These are phyloP conservation scores for Colletotrichum lini DNA, from an alignment of 2,329 filamentous ascomycete species.

Conservation along the genomic window DNA sequence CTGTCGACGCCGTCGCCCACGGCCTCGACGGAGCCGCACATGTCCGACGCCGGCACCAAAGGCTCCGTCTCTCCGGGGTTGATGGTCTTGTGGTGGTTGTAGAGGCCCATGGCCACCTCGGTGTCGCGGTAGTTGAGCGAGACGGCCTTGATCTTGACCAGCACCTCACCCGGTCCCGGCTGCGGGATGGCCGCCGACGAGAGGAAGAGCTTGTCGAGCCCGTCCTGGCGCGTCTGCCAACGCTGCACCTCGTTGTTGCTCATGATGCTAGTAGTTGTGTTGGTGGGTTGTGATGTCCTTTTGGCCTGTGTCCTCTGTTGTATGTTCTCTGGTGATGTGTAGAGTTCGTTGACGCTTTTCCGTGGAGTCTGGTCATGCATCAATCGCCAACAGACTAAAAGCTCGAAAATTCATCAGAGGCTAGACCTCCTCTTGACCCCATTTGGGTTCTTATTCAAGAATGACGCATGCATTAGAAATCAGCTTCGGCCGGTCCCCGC, in stretches of 20 bases:
- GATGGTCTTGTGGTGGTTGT: conserved; percentile 74
- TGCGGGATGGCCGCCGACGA: conserved; percentile 60
- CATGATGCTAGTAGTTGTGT: conserved; percentile 16
- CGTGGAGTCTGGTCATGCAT: neutral
- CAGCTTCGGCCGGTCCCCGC: conserved; percentile 30
- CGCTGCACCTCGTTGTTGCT: conserved; percentile 50
- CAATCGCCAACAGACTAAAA: no score
- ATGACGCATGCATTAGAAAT: conserved; percentile 41
- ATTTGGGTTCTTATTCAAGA: neutral
- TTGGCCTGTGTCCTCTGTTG: neutral
- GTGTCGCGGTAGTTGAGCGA: conserved; percentile 67
- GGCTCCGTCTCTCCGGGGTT: conserved; percentile 52
- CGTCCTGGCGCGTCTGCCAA: conserved; percentile 70
- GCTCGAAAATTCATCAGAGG: neutral
- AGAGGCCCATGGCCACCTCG: conserved; percentile 75
- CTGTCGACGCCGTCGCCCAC: conserved; percentile 55
- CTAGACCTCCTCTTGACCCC: neutral
- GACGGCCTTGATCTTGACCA: conserved; percentile 63
- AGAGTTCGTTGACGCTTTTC: neutral
- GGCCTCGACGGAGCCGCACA: conserved; percentile 74
- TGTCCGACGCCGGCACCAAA: conserved; percentile 78
- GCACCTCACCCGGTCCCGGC: conserved; percentile 65
- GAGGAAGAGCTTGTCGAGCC: conserved; percentile 66
- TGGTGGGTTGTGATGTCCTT: neutral
- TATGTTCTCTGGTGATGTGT: neutral